A percentile compares a stretch with the other conserved stretches of the same genome.
Conservation (phyloP, 768 basidiomycete species). For the Pulveroboletus sp. region DNA sequence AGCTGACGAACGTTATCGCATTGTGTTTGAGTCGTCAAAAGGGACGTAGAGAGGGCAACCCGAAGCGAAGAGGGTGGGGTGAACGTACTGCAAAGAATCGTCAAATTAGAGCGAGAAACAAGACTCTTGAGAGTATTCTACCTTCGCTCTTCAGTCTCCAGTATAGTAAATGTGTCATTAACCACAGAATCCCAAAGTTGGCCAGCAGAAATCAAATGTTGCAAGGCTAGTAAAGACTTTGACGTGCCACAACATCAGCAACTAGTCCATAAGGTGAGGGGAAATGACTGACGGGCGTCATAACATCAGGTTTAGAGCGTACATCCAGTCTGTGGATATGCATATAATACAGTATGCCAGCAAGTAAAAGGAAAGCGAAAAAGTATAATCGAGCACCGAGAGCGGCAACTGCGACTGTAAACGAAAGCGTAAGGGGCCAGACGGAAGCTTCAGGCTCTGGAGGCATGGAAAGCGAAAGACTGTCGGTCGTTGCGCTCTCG, state of each 20-base stretch:
- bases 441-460: slow-evolving; percentile 34
- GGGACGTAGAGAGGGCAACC: slow-evolving; percentile 65
- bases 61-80: slow-evolving; percentile 41
- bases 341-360: slow-evolving; percentile 36
- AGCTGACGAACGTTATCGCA: slow-evolving; percentile 79
- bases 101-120: neutral
- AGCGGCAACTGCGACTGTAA: slow-evolving; percentile 37
- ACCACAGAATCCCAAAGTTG: slow-evolving; percentile 71
- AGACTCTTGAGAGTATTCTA: slow-evolving; percentile 26
- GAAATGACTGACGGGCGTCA: slow-evolving; percentile 46
- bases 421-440: slow-evolving; percentile 37
- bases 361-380: slow-evolving; percentile 36
- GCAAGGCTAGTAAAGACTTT: slow-evolving; percentile 62
- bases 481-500: slow-evolving; percentile 22
- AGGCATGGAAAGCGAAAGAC: slow-evolving; percentile 23
- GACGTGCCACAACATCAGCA: slow-evolving; percentile 4
- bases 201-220: slow-evolving; percentile 63
- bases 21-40: slow-evolving; percentile 73
- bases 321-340: slow-evolving; percentile 33
- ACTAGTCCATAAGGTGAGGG: neutral
- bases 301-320: slow-evolving; percentile 40
- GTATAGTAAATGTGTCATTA: slow-evolving; percentile 56
- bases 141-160: slow-evolving; percentile 72
- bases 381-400: slow-evolving; percentile 42
- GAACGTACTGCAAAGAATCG: slow-evolving; percentile 27